phyloP scores from a whole-genome alignment of 495 filamentous ascomycete species.

The Hypomontagnella monticulosa region DNA sequence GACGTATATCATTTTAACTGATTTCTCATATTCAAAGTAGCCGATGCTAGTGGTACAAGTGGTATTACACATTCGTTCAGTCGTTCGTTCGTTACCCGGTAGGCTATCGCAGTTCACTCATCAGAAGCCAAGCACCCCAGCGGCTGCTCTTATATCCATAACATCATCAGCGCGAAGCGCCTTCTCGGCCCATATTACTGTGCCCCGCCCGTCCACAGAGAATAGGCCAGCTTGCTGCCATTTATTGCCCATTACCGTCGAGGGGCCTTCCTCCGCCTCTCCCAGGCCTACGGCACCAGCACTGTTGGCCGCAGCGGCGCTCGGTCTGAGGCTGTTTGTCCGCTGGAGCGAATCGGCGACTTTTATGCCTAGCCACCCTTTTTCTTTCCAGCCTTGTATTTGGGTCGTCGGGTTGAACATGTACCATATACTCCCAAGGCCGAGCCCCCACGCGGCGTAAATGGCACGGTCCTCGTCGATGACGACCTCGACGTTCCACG shows the following conservation, averaged over 20 bases:
- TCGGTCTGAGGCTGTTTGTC: slow-evolving; percentile 37
- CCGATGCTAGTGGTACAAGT: too few species aligned
- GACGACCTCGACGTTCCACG: slow-evolving; percentile 58
- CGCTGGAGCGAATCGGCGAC: slow-evolving; percentile 50
- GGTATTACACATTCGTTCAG: neutral
- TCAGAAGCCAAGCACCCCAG: slow-evolving; percentile 48
- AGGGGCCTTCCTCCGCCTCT: slow-evolving; percentile 43
- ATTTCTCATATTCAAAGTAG: too few species aligned
- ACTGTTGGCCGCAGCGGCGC: slow-evolving; percentile 3
- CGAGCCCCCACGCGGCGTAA: slow-evolving; percentile 65
- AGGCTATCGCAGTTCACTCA: neutral
- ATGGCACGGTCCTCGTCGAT: slow-evolving; percentile 62
- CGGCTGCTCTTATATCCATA: slow-evolving; percentile 61
- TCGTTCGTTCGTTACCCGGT: slow-evolving; percentile 2
- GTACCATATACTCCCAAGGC: slow-evolving; percentile 58
- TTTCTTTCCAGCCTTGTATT: slow-evolving; percentile 54
- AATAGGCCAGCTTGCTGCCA: slow-evolving; percentile 68
- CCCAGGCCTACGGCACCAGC: slow-evolving; percentile 10
- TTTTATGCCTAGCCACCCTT: slow-evolving; percentile 54
- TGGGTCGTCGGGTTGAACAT: slow-evolving; percentile 58
- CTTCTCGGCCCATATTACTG: slow-evolving; percentile 61
- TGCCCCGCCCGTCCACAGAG: slow-evolving; percentile 63
- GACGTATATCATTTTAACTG: too few species aligned
- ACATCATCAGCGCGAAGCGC: slow-evolving; percentile 61
- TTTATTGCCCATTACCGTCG: slow-evolving; percentile 67